Base-by-base conservation (phyloP, 2,329 filamentous ascomycete species). In the Verticillium tricorpus region DNA sequence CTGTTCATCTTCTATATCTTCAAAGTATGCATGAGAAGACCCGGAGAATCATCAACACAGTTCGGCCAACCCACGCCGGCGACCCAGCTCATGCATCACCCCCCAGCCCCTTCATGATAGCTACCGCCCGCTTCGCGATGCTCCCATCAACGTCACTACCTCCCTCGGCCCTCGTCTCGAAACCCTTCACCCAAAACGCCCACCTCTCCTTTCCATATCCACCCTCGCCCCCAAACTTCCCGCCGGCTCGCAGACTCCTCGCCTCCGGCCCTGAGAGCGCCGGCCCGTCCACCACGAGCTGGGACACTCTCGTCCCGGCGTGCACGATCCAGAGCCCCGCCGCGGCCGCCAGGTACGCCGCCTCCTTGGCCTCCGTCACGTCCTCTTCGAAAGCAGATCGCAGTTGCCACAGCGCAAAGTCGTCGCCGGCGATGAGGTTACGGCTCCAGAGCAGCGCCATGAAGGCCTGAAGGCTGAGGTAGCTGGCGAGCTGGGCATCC, bases 371-470 rank as follows among this genome's bases (percentile, higher is more conserved):
- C 37, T 65, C 62, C 17, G 57, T 59, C 5, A 58, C 59, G 37
- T 56, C 61, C 57, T 65, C 62, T 35, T 66, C 64, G 52, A 66
- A 63, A 2, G 64, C 60, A 17, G 61, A 52, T 25, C 64, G 63
- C 5, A 66, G 56, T 17, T 66, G 64, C 54, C 58, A 62, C 19
- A 65, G 22, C 7, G 63, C 64, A 22, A 59, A 54, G 60, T 63
- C 60, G 52, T 62, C 58, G 56, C 63, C 63, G 58, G 63, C 57
- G 17, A 65, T 35, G 22, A 66, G 61, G 52, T 60, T 60, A 50
- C 64, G 63, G 32, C 61, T 65, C 63, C 63, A 66, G 14, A 66
- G 61, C 8, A 66, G 60, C 3, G 64, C 60, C 31, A 62, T 63
- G 34, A 66, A 66, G 15, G 61, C 63, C 54, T 65, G 63, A 14